Base-by-base conservation (phyloP, 768 basidiomycete genomes). In the Boletus barrowsii region DNA sequence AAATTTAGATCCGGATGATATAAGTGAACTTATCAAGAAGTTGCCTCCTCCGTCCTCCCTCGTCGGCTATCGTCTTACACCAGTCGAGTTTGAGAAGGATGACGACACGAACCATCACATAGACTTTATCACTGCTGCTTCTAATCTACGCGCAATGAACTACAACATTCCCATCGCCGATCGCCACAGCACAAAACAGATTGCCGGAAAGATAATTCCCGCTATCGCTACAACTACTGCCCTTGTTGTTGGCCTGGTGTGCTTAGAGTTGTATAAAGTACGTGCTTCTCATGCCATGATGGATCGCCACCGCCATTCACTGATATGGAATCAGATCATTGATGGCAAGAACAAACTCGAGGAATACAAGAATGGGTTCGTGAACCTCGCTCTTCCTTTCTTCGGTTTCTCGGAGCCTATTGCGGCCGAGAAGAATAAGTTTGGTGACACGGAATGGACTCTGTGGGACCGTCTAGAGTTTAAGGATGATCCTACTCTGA, bases 401-500 rank as follows among this genome's bases (percentile, higher is more conserved):
- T 98, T 98, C 67, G 97, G 93, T 26, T 99, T 98, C 79, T 98
- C 95, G 3, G 97, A 99, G 65, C 97, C 97, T 11, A 91, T 98
- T 58, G 86, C 85, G 4, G 93, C 94, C 18, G 64, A 81, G 57
- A 98, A 96, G 78, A 78, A 84, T 59, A 96, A 94, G 80, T 98
- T 93, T 69, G 85, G 87, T 51, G 71, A 78, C 42, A 89, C 82
- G 1, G 93, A 96, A 59, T 99, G 96, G 96, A 98, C 97, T 5
- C 80, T 99, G 39, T 98, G 96, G 96, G 94, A 98, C 73, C 86
- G 96, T 49, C 92, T 98, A 76, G 88, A 93, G 72, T 91, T 99
- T 73, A 79, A 83, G 66, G 84, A 87, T 62, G 86, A 98, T 69
- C 91, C 94, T 5, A 91, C 93, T 5, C 79, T 99, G 55, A 77